These are phyloP conservation scores for Warburgia ugandensis DNA, from an alignment of 164 flowering plant genomes.

Conservation along the genomic window DNA sequence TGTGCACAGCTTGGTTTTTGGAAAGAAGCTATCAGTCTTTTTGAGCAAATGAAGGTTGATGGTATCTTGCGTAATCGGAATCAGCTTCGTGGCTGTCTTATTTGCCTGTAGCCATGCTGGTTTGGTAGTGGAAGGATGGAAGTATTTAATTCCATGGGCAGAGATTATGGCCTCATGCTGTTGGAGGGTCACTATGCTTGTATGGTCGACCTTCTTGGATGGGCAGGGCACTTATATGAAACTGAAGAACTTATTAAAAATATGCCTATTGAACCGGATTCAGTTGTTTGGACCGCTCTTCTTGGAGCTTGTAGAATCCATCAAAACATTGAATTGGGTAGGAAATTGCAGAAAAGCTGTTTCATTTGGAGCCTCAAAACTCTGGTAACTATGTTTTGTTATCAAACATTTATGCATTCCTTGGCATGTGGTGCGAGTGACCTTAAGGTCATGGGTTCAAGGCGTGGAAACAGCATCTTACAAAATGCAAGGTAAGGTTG, in stretches of 20 bases:
- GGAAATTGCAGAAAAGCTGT: slow-evolving; percentile 29
- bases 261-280: slow-evolving; percentile 40
- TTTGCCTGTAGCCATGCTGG: slow-evolving; percentile 36
- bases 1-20: slow-evolving; percentile 38
- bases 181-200: slow-evolving; percentile 33
- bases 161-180: slow-evolving; percentile 28
- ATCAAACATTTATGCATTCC: slow-evolving; percentile 37
- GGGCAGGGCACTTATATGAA: slow-evolving; percentile 29
- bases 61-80: slow-evolving; percentile 26
- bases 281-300: slow-evolving; percentile 35
- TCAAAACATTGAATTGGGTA: slow-evolving; percentile 25
- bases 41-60: slow-evolving; percentile 30
- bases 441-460: too few species aligned
- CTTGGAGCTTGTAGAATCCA: slow-evolving; percentile 43
- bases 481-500: too few species aligned
- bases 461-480: too few species aligned
- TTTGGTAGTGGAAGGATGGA: slow-evolving; percentile 27
- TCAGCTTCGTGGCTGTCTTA: slow-evolving; percentile 28
- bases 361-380: slow-evolving; percentile 23
- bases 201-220: slow-evolving; percentile 38
- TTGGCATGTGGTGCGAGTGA: too few species aligned
- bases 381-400: slow-evolving; percentile 29
- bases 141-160: slow-evolving; percentile 29
- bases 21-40: slow-evolving; percentile 25
- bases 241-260: slow-evolving; percentile 30